phyloP scores from a whole-genome alignment of 2,329 filamentous ascomycete genomes.

The Sclerotinia glacialis region DNA sequence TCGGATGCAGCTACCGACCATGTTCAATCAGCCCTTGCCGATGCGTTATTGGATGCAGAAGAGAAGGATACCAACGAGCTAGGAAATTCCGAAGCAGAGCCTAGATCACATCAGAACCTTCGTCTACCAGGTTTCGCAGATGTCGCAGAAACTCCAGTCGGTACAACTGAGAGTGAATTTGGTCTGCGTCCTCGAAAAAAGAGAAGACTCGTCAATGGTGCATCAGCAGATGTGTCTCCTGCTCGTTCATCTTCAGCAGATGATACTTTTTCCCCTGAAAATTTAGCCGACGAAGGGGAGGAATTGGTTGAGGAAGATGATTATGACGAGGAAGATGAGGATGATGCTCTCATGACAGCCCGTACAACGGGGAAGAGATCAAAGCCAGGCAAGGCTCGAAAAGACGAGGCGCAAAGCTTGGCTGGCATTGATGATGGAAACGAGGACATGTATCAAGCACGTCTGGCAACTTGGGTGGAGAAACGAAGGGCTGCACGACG shows the following conservation, averaged over 20 bases:
- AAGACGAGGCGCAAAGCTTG: conserved; percentile 39
- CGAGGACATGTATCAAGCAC: conserved; percentile 72
- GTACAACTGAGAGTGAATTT: conserved; percentile 50
- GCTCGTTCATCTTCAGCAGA: conserved; percentile 35
- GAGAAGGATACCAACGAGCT: conserved; percentile 52
- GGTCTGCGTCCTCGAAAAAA: conserved; percentile 59
- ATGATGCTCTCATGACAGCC: conserved; percentile 44
- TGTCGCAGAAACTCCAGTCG: conserved; percentile 42
- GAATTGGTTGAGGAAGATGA: conserved; percentile 34
- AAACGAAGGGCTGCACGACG: conserved; percentile 59
- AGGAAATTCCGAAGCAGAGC: conserved; percentile 44
- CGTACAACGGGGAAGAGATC: conserved; percentile 41
- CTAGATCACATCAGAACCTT: conserved; percentile 68
- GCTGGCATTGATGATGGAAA: conserved; percentile 78
- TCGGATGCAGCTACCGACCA: conserved; percentile 56
- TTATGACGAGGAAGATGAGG: conserved; percentile 33
- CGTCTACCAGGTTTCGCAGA: conserved; percentile 70
- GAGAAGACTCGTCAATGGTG: conserved; percentile 43
- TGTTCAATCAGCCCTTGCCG: conserved; percentile 67
- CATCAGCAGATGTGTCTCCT: conserved; percentile 30
- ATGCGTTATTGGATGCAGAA: conserved; percentile 79
- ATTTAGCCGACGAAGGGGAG: conserved; percentile 30
- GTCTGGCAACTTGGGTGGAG: conserved; percentile 72
- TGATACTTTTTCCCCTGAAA: conserved; percentile 34
- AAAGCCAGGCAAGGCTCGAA: conserved; percentile 27